These are phyloP conservation scores for Citrullus mucosospermus DNA, from an alignment of 306 rosid genomes.

Conservation along the genomic window DNA sequence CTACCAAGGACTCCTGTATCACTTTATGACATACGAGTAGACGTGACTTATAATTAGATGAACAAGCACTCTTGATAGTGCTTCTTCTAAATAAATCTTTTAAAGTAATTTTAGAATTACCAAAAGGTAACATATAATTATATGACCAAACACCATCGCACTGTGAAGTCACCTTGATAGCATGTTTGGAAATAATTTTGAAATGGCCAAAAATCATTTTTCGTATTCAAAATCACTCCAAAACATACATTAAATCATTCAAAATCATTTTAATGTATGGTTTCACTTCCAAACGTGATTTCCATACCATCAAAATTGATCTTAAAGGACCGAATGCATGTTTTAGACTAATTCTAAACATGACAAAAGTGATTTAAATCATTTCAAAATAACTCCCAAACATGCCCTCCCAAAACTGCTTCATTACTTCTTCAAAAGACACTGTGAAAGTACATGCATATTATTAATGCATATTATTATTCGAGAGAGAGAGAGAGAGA, in stretches of 20 bases:
- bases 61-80: neutral
- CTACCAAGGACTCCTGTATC: neutral
- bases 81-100: neutral
- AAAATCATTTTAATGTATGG: no score
- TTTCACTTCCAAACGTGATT: no score
- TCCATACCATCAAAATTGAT: neutral
- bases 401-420: neutral
- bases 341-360: no score
- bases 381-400: neutral
- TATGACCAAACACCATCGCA: neutral
- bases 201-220: neutral
- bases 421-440: neutral
- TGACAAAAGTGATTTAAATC: neutral
- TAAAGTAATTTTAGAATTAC: neutral
- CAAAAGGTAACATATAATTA: neutral
- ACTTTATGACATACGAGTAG: neutral
- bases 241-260: no score
- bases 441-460: neutral
- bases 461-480: neutral
- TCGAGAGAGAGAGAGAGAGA: neutral
- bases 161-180: neutral
- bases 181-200: neutral
- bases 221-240: neutral
- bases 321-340: no score
- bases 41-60: neutral